phyloP scores from a whole-genome alignment of 768 basidiomycete species.

The Lactifluus piperatus region DNA sequence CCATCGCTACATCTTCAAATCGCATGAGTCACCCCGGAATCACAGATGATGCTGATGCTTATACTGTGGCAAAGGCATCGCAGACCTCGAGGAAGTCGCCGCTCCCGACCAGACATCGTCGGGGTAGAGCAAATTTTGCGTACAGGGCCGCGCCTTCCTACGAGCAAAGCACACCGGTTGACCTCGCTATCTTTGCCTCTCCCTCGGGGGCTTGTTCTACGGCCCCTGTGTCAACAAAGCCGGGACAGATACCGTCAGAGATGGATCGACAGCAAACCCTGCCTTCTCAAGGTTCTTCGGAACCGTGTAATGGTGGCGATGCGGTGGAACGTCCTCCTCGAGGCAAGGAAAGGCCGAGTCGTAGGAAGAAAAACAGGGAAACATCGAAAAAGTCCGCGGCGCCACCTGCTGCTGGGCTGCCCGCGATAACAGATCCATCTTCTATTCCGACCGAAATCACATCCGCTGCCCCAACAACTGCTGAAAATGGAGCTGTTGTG shows the following conservation, averaged over 20 bases:
- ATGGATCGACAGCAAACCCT: too few relatives aligned
- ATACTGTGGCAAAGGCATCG: background rate
- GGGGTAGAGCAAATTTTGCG: background rate
- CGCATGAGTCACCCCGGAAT: background rate
- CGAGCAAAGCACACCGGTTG: background rate
- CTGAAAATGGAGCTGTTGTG: background rate
- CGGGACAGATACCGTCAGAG: background rate
- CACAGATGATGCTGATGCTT: background rate
- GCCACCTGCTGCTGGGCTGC: background rate
- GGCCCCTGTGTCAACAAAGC: background rate
- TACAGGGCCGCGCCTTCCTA: background rate
- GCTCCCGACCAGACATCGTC: background rate
- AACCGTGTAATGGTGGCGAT: background rate
- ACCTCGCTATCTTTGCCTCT: background rate
- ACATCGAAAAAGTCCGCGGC: background rate
- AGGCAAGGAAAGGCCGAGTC: background rate
- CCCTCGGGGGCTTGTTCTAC: background rate
- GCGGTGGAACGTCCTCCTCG: background rate
- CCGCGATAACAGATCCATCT: background rate
- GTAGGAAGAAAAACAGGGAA: constrained; percentile 4
- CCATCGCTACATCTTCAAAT: background rate
- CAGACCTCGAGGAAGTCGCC: background rate
- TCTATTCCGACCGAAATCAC: background rate
- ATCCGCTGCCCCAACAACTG: background rate
- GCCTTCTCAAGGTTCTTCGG: background rate